Conservation (phyloP, 257 asterid species). For the Solanum neorickii region DNA sequence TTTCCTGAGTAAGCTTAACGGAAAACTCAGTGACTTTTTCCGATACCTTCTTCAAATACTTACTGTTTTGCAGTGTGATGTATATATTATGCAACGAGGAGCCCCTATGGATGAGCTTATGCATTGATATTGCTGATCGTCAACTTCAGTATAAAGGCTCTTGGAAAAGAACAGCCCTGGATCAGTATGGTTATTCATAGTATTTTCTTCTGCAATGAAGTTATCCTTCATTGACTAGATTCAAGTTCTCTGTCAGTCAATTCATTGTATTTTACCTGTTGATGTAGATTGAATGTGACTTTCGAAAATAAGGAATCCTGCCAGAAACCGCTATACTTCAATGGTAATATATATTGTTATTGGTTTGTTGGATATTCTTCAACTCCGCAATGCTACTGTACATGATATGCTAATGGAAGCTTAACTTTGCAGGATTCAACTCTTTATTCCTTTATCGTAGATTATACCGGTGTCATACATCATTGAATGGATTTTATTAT, state of each 20-base stretch:
- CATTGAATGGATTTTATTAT: conserved; percentile 67
- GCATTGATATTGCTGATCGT: conserved; percentile 55
- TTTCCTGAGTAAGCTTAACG: not conserved
- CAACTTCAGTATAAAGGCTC: conserved; percentile 83
- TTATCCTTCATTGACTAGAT: not conserved
- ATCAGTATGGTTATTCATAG: conserved; percentile 50
- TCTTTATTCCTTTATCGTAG: conserved; percentile 80
- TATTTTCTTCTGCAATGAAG: not conserved
- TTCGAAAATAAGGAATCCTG: conserved; percentile 20
- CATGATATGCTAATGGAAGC: conserved; percentile 8
- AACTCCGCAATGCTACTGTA: conserved; percentile 1
- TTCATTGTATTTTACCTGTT: conserved; percentile 5
- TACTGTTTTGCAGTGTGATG: conserved; percentile 59
- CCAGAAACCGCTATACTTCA: conserved; percentile 43
- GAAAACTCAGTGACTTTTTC: not conserved
- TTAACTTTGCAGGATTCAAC: conserved; percentile 59
- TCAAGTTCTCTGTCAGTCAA: conserved; percentile 1
- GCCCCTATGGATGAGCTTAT: conserved; percentile 87
- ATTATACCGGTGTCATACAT: conserved; percentile 77
- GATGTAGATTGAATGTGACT: conserved; percentile 47
- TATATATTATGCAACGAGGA: conserved; percentile 91
- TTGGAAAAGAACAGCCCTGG: conserved; percentile 93
- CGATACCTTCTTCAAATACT: not conserved
- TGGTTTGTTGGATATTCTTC: not conserved
- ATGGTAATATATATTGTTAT: conserved; percentile 33